Conservation (phyloP, 2,329 filamentous ascomycete species). For the Corynespora cassiicola region DNA sequence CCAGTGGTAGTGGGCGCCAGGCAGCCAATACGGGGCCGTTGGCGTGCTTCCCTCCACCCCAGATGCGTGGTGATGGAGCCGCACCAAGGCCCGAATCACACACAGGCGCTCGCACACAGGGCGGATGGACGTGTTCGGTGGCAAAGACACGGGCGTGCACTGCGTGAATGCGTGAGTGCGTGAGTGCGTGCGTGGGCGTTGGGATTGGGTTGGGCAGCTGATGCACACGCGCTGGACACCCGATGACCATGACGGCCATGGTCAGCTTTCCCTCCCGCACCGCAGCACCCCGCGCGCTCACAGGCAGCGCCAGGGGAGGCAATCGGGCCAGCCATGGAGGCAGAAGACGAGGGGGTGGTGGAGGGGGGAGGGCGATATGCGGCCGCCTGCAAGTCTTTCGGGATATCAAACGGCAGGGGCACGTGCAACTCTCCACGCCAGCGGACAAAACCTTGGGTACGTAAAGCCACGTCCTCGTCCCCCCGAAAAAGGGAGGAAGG, state of each 20-base stretch:
- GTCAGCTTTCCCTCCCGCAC: not conserved
- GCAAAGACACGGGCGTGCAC: too few relatives aligned
- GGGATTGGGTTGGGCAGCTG: conserved; percentile 23
- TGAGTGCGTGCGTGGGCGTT: too few relatives aligned
- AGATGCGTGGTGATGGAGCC: conserved; percentile 1
- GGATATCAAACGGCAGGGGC: conserved; percentile 4
- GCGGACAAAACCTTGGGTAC: not conserved
- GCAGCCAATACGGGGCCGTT: too few relatives aligned
- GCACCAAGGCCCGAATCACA: conserved; percentile 1
- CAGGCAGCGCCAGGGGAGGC: conserved; percentile 20
- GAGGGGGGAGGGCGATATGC: too few relatives aligned
- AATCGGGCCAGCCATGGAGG: conserved; percentile 9
- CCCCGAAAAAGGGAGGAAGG: conserved; percentile 9
- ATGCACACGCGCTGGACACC: conserved; percentile 9
- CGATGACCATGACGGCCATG: conserved; percentile 2
- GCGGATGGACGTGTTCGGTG: conserved; percentile 15
- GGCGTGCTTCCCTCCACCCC: not conserved
- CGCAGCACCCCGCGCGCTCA: not conserved
- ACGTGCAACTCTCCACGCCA: not conserved
- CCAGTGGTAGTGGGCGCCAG: too few relatives aligned
- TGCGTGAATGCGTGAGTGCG: too few relatives aligned
- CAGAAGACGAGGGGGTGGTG: too few relatives aligned
- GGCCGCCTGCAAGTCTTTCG: too few relatives aligned
- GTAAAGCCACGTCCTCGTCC: not conserved
- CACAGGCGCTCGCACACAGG: conserved; percentile 5